Conservation (phyloP, 306 rosid species). For the Fragaria nilgerrensis region DNA sequence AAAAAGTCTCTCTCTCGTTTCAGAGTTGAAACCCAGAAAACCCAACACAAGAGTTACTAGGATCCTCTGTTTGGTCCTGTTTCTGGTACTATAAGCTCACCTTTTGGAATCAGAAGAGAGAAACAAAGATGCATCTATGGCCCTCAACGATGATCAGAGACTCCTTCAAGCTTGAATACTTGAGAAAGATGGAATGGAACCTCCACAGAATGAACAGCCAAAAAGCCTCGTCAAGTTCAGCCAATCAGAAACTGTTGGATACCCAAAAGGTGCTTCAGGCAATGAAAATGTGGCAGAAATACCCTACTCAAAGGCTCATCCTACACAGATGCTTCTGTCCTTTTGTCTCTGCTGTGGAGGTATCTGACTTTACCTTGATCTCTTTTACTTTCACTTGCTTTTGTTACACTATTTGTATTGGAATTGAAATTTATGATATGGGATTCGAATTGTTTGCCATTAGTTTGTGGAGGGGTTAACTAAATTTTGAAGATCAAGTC, state of each 20-base stretch:
- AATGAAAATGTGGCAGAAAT: background rate
- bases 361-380: slow-evolving; percentile 8
- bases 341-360: slow-evolving; percentile 43
- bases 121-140: slow-evolving; percentile 43
- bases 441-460: background rate
- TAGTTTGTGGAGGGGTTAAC: background rate
- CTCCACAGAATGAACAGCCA: slow-evolving; percentile 33
- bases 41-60: background rate
- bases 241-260: slow-evolving; percentile 28
- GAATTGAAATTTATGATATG: slow-evolving; percentile 7
- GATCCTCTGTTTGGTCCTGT: background rate
- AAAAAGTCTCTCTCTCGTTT: background rate
- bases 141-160: slow-evolving; percentile 42
- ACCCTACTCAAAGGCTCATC: slow-evolving; percentile 10
- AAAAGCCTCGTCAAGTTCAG: slow-evolving; percentile 11
- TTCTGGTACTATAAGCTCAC: background rate
- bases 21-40: background rate
- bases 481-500: background rate
- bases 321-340: slow-evolving; percentile 18
- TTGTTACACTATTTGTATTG: background rate
- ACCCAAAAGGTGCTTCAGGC: slow-evolving; percentile 9
- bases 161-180: slow-evolving; percentile 35
- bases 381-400: background rate
- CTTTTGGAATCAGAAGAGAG: background rate
- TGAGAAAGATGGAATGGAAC: slow-evolving; percentile 42